Evolutionary conservation across 2,329 filamentous ascomycete genomes (phyloP).

Genomic region (Colletotrichum sp.): DNA sequence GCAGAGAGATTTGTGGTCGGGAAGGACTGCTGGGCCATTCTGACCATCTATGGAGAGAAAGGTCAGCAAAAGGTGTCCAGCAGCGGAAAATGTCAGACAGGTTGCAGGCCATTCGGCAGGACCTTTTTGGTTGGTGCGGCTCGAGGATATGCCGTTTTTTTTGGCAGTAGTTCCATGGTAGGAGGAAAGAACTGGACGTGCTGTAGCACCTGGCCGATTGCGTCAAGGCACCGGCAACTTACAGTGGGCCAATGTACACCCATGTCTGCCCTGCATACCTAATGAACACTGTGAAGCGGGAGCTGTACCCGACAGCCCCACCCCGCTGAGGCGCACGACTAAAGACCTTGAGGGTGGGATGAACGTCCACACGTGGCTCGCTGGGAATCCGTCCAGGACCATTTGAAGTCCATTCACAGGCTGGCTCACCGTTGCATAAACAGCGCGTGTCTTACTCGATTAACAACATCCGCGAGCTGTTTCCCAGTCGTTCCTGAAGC

Average conservation of each 20-base stretch:
- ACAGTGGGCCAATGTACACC: background rate
- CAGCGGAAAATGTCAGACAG: too few species aligned
- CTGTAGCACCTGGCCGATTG: background rate
- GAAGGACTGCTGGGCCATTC: background rate
- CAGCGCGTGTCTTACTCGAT: background rate
- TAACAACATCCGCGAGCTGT: background rate
- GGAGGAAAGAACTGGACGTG: background rate
- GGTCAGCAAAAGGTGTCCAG: background rate
- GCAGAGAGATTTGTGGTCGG: background rate
- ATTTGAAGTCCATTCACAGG: too few species aligned
- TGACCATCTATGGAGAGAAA: background rate
- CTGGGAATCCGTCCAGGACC: too few species aligned
- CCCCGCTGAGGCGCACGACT: too few species aligned
- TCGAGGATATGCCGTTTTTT: background rate
- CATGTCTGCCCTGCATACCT: too few species aligned
- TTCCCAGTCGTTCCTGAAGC: background rate
- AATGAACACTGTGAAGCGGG: too few species aligned
- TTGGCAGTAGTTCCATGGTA: too few species aligned
- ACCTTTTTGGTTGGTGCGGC: background rate
- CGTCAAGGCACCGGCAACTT: background rate
- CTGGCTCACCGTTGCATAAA: too few species aligned
- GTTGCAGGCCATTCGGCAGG: background rate
- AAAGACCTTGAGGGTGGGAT: too few species aligned
- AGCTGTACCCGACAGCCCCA: too few species aligned
- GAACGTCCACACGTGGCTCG: background rate